Conservation (phyloP, 2,329 filamentous ascomycete genomes). For the Endoconidiophora polonica region DNA sequence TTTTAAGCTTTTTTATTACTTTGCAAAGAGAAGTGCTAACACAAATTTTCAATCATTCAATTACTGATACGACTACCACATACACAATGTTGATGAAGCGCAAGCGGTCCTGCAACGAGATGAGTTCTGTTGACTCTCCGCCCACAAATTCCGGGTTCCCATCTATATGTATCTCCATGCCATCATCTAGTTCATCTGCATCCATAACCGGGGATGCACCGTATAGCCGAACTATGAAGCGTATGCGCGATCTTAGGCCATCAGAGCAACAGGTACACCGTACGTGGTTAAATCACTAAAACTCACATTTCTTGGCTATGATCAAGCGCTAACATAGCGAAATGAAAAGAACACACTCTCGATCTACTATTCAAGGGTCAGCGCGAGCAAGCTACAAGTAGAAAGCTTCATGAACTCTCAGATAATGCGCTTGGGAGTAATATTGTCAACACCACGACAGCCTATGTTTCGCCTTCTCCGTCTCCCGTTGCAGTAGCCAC, state of each 20-base stretch:
- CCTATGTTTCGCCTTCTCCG: slow-evolving; percentile 8
- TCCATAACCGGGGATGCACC: slow-evolving; percentile 10
- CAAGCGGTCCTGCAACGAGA: slow-evolving; percentile 44
- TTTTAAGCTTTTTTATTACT: no score
- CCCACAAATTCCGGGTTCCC: background rate
- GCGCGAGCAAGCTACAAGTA: slow-evolving; percentile 16
- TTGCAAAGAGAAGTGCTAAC: background rate
- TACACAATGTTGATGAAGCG: slow-evolving; percentile 39
- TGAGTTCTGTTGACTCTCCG: slow-evolving; percentile 21
- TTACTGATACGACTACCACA: background rate
- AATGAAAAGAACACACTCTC: slow-evolving; percentile 35
- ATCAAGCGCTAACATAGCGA: slow-evolving; percentile 13
- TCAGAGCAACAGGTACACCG: slow-evolving; percentile 38
- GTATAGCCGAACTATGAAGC: slow-evolving; percentile 41
- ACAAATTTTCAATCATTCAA: background rate
- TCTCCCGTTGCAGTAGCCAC: slow-evolving; percentile 6
- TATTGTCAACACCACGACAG: background rate
- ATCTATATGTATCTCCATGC: background rate
- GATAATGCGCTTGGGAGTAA: background rate
- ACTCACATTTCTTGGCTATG: background rate
- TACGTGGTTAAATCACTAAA: slow-evolving; percentile 22
- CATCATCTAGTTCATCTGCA: background rate
- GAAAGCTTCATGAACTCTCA: background rate
- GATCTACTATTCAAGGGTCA: slow-evolving; percentile 41
- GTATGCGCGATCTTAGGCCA: slow-evolving; percentile 41